phyloP scores from a whole-genome alignment of 768 basidiomycete species.

The Termitomyces sp. region DNA sequence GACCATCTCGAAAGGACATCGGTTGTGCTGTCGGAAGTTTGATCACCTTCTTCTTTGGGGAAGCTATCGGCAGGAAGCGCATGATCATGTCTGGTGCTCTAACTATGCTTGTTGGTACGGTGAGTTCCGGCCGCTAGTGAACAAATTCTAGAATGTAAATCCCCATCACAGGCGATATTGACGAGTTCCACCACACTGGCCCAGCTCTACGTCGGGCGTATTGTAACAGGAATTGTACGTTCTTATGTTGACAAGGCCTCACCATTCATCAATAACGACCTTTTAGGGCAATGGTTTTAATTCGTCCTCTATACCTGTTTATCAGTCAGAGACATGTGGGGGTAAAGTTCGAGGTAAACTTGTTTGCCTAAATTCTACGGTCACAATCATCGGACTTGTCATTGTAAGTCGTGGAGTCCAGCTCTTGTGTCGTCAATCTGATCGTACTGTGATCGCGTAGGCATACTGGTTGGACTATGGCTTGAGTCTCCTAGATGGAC shows the following conservation, averaged over 20 bases:
- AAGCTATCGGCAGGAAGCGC: slow-evolving; percentile 31
- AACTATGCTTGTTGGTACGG: slow-evolving; percentile 35
- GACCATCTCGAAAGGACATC: slow-evolving; percentile 26
- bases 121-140: slow-evolving; percentile 9
- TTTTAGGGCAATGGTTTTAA: slow-evolving; percentile 37
- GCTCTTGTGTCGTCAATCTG: background rate
- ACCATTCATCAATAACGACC: background rate
- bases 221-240: slow-evolving; percentile 33
- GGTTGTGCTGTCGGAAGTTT: slow-evolving; percentile 35
- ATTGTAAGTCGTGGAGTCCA: slow-evolving; percentile 22
- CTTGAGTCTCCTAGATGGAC: slow-evolving; percentile 30
- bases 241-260: background rate
- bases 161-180: slow-evolving; percentile 25
- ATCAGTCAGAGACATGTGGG: slow-evolving; percentile 35
- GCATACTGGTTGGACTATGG: slow-evolving; percentile 40
- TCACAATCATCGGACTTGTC: slow-evolving; percentile 35
- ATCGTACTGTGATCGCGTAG: slow-evolving; percentile 9
- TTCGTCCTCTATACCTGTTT: slow-evolving; percentile 36
- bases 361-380: slow-evolving; percentile 33
- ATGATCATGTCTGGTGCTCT: slow-evolving; percentile 35
- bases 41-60: slow-evolving; percentile 35
- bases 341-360: slow-evolving; percentile 31
- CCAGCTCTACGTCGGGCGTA: slow-evolving; percentile 33
- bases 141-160: background rate
- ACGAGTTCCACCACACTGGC: slow-evolving; percentile 35